phyloP scores from a whole-genome alignment of 176 grass and related monocot species.

The Aegilops speltoides region DNA sequence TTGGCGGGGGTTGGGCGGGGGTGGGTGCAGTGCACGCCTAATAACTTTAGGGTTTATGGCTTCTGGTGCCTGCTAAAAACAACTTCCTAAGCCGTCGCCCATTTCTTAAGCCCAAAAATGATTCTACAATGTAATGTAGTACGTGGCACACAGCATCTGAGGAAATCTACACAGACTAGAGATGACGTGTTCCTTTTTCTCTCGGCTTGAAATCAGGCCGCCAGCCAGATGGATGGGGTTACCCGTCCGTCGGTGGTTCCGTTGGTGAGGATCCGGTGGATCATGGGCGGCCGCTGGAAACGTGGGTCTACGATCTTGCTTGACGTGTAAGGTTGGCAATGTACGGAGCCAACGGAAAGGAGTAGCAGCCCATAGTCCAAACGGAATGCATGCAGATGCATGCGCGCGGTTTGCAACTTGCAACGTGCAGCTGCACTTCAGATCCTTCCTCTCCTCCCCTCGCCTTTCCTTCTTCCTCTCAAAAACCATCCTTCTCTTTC shows the following conservation, averaged over 20 bases:
- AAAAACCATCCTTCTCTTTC: not conserved
- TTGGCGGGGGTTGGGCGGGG: not conserved
- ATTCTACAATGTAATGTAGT: not conserved
- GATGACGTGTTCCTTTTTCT: not conserved
- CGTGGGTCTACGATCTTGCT: conserved; percentile 35
- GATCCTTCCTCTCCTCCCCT: not conserved
- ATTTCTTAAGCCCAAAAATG: not conserved
- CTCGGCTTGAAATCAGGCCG: not conserved
- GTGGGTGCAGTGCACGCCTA: not conserved
- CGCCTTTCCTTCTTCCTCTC: not conserved
- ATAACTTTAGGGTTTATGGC: not conserved
- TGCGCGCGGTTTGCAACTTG: not conserved
- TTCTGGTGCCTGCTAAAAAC: not conserved
- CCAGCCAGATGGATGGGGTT: not conserved
- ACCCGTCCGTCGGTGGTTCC: not conserved
- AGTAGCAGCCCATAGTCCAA: not conserved
- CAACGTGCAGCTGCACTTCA: not conserved
- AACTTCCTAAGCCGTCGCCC: not conserved
- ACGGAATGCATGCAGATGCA: not conserved
- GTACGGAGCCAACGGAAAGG: conserved; percentile 11
- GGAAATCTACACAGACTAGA: not conserved
- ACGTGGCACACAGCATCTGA: not conserved
- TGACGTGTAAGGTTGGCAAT: conserved; percentile 51
- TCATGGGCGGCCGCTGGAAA: conserved; percentile 24
- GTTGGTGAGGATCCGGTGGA: not conserved